phyloP scores from a whole-genome alignment of 176 grass and related monocot genomes.

The Themeda triandra region DNA sequence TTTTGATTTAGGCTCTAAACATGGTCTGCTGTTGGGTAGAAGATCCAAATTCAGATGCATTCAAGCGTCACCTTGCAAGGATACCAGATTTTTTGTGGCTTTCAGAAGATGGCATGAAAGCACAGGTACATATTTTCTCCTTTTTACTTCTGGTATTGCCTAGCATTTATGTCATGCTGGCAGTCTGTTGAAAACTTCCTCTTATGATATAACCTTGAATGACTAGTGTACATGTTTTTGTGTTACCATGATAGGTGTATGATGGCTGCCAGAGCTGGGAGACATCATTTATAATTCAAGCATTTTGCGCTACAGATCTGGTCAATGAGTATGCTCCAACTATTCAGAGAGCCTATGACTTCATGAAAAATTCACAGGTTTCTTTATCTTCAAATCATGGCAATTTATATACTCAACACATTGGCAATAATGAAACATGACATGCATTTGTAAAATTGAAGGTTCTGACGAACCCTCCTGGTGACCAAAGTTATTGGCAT shows the following conservation, averaged over 20 bases:
- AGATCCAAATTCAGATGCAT: constrained; percentile 74
- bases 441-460: too few relatives aligned
- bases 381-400: too few relatives aligned
- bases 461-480: neutral
- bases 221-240: too few relatives aligned
- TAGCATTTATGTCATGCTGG: too few relatives aligned
- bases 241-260: constrained; percentile 50
- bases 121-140: constrained; percentile 32
- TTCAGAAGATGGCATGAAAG: constrained; percentile 86
- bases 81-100: constrained; percentile 73
- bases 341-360: constrained; percentile 51
- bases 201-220: too few relatives aligned
- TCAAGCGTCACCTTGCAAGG: constrained; percentile 66
- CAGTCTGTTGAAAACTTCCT: neutral
- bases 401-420: too few relatives aligned
- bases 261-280: constrained; percentile 82
- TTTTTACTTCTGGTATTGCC: neutral
- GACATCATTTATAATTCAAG: constrained; percentile 82
- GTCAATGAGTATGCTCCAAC: constrained; percentile 44
- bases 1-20: constrained; percentile 56
- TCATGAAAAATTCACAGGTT: constrained; percentile 49
- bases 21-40: constrained; percentile 75
- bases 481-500: neutral
- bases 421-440: too few relatives aligned
- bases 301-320: constrained; percentile 53